Evolutionary conservation across 2,329 filamentous ascomycete genomes (phyloP), one percentile per base, ranked within the genome.

Genomic region (Sclerotinia glacialis): DNA sequence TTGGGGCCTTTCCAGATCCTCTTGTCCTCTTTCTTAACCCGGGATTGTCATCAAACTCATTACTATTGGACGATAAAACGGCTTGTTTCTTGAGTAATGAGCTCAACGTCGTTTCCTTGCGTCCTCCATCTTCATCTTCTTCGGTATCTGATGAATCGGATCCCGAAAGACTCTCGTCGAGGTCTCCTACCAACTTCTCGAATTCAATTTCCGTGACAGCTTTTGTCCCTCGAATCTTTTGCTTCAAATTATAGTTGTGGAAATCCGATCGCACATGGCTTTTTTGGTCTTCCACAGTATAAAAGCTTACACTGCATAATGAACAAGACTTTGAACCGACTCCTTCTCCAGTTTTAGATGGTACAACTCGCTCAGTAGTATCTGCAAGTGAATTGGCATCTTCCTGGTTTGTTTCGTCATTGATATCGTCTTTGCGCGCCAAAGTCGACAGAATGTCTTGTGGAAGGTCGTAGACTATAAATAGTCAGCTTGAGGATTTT

Each of bases 201-300:
- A 99, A 99, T 44, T 97, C 93, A 9, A 76, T 77, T 75, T 99
- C 95, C 1, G 86, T 86, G 1, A 97, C 89, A 0, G 91, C 79
- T 12, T 83, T 84, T 67, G 83, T 83, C 0, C 91, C 91, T 56
- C 92, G 87, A 66, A 97, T 80, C 80, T 92, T 96, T 76, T 94
- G 91, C 79, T 97, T 98, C 69, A 98, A 80, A 76, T 99, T 99
- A 80, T 97, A 99, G 71, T 89, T 86, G 77, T 99, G 95, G 59
- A 96, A 83, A 75, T 99, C 95, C 12, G 94, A 97, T 73, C 91
- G 90, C 67, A 92, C 87, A 78, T 99, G 95, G 67, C 86, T 85
- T 69, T 92, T 86, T 76, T 98, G 94, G 69, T 98, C 94, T 68
- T 87, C 83, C 9, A 96, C 83, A 12, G 83, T 89, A 42, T 83